phyloP scores from a whole-genome alignment of 2,329 filamentous ascomycete genomes.

The Piedraia hortae region DNA sequence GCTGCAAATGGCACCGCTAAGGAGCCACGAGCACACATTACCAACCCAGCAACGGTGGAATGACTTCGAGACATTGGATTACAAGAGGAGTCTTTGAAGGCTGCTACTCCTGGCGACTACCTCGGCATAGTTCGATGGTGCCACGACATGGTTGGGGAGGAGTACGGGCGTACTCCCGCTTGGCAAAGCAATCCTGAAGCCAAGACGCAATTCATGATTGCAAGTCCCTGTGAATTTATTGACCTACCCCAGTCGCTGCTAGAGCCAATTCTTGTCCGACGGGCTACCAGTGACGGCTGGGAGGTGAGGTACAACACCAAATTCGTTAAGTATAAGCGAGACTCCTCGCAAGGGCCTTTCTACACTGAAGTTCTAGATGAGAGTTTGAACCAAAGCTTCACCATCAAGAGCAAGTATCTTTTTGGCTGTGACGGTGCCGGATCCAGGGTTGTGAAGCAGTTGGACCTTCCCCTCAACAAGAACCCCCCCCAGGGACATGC shows the following conservation, averaged over 20 bases:
- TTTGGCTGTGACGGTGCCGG: constrained; percentile 29
- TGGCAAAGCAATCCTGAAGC: constrained; percentile 17
- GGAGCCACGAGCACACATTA: constrained; percentile 32
- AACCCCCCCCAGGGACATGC: constrained; percentile 19
- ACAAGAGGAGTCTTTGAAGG: constrained; percentile 12
- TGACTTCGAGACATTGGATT: constrained; percentile 19
- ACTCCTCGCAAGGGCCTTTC: constrained; percentile 4
- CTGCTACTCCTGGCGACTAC: constrained; percentile 10
- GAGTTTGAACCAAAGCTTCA: constrained; percentile 14
- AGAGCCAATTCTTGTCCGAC: constrained; percentile 16
- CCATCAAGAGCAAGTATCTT: constrained; percentile 25
- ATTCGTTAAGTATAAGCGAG: constrained; percentile 11
- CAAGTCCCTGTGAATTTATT: constrained; percentile 15
- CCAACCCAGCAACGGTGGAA: constrained; percentile 28
- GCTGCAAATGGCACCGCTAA: constrained; percentile 22
- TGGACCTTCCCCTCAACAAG: constrained; percentile 20
- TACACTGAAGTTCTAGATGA: constrained; percentile 14
- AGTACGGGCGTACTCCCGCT: constrained; percentile 16
- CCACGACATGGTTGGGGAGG: constrained; percentile 17
- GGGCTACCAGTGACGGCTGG: constrained; percentile 14
- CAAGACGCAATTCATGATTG: constrained; percentile 15
- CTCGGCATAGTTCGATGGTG: constrained; percentile 19
- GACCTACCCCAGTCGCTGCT: constrained; percentile 18
- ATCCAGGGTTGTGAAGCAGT: constrained; percentile 19
- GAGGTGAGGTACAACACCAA: constrained; percentile 14